A percentile compares a stretch with the other conserved stretches of the same genome.
These are phyloP conservation scores for Brettanomyces nanus DNA, from an alignment of 805 yeast species.

Conservation along the genomic window DNA sequence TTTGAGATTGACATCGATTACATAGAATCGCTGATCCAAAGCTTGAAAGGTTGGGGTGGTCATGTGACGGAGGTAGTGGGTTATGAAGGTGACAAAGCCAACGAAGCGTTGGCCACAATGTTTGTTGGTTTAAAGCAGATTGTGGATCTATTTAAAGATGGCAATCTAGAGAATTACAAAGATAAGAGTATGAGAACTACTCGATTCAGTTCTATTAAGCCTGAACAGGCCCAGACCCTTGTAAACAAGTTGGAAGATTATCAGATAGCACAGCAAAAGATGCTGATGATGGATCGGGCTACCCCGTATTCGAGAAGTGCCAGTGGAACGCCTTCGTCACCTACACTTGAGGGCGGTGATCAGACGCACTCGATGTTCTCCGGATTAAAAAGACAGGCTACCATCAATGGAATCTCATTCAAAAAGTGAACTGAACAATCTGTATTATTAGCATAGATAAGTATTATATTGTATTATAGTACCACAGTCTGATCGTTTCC, in stretches of 20 bases:
- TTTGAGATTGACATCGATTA: slow-evolving; percentile 76
- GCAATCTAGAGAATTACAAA: slow-evolving; percentile 55
- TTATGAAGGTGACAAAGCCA: slow-evolving; percentile 5
- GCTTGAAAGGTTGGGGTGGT: slow-evolving; percentile 17
- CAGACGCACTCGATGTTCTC: slow-evolving; percentile 18
- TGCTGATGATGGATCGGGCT: neutral
- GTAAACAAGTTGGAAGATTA: slow-evolving; percentile 43
- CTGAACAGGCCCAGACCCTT: slow-evolving; percentile 58
- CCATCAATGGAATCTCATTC: slow-evolving; percentile 17
- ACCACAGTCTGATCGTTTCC: slow-evolving; percentile 14
- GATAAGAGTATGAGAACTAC: slow-evolving; percentile 48
- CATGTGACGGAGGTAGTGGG: slow-evolving; percentile 1
- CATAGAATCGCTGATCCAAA: slow-evolving; percentile 49
- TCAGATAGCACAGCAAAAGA: slow-evolving; percentile 15
- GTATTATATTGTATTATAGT: slow-evolving; percentile 1
- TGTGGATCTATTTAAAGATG: slow-evolving; percentile 59
- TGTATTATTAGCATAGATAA: no score
- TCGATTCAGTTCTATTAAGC: slow-evolving; percentile 65
- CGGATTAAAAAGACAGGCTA: slow-evolving; percentile 17
- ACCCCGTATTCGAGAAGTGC: neutral
- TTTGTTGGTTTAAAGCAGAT: slow-evolving; percentile 75
- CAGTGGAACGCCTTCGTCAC: neutral
- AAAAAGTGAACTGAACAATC: slow-evolving; percentile 8
- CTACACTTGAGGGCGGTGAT: slow-evolving; percentile 2
- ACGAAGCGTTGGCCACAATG: slow-evolving; percentile 6